Conservation (phyloP, 805 yeast genomes). For the Starmerella asiatica region DNA sequence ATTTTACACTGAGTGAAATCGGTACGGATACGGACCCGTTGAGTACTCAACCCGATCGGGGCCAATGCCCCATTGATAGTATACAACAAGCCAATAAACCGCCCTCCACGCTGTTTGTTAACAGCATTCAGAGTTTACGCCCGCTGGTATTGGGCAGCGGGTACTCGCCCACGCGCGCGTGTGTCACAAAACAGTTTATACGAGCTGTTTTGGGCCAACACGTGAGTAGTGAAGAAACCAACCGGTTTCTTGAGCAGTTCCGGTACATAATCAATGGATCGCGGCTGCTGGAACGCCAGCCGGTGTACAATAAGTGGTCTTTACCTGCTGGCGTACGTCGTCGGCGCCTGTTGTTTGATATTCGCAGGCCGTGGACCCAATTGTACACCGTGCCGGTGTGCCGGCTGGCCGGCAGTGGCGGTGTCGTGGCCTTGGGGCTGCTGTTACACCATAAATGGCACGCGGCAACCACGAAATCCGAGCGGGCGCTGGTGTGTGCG, state of each 20-base stretch:
- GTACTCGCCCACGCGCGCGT: neutral
- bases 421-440: slow-evolving; percentile 25
- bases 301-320: slow-evolving; percentile 21
- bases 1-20: no score
- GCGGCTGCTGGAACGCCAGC: slow-evolving; percentile 34
- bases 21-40: no score
- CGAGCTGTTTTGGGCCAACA: slow-evolving; percentile 19
- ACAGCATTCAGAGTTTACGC: neutral
- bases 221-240: slow-evolving; percentile 23
- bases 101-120: no score
- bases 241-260: slow-evolving; percentile 37
- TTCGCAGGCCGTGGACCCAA: slow-evolving; percentile 13
- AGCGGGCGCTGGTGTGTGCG: slow-evolving; percentile 15
- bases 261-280: slow-evolving; percentile 39
- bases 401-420: slow-evolving; percentile 29
- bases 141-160: neutral
- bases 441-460: slow-evolving; percentile 23
- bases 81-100: no score
- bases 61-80: no score
- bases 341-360: slow-evolving; percentile 12
- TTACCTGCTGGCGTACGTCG: slow-evolving; percentile 15
- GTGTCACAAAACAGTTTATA: neutral
- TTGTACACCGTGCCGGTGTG: slow-evolving; percentile 11
- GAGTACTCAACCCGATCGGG: no score
- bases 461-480: slow-evolving; percentile 1